These are phyloP conservation scores for Wickerhamiella nectarea DNA, from an alignment of 805 yeast species.

Conservation along the genomic window DNA sequence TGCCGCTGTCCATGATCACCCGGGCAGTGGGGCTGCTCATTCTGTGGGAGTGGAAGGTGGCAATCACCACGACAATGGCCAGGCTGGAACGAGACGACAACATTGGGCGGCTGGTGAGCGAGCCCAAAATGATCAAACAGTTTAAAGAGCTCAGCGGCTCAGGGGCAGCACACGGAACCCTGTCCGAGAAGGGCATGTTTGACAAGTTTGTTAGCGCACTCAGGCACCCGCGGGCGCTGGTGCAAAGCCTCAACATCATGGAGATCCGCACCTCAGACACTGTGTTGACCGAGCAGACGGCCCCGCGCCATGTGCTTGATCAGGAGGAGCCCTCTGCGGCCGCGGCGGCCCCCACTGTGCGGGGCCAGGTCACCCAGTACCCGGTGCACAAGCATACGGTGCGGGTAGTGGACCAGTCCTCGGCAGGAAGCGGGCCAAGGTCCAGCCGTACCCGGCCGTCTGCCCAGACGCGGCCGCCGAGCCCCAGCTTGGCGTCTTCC, in stretches of 20 bases:
- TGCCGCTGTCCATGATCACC: conserved; percentile 1
- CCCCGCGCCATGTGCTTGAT: too few relatives aligned
- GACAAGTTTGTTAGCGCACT: not conserved
- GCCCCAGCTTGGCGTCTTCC: not conserved
- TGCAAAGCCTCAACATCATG: not conserved
- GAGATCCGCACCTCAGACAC: conserved; percentile 1
- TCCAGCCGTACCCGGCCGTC: not conserved
- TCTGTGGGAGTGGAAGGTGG: conserved; percentile 2
- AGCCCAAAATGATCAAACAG: not conserved
- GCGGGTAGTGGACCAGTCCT: not conserved
- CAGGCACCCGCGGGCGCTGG: not conserved
- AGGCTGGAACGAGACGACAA: not conserved
- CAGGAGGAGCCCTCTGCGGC: too few relatives aligned
- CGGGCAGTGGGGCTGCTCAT: not conserved
- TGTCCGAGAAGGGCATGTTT: not conserved
- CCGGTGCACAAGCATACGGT: not conserved
- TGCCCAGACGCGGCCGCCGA: not conserved
- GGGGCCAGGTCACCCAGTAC: not conserved
- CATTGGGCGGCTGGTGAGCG: conserved; percentile 3
- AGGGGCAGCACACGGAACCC: conserved; percentile 3
- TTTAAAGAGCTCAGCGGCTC: not conserved
- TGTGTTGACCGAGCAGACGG: not conserved
- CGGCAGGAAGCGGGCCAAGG: not conserved
- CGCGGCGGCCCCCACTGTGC: too few relatives aligned
- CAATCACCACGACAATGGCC: not conserved